Conservation (phyloP, 768 basidiomycete species). For the Hericium coralloides region DNA sequence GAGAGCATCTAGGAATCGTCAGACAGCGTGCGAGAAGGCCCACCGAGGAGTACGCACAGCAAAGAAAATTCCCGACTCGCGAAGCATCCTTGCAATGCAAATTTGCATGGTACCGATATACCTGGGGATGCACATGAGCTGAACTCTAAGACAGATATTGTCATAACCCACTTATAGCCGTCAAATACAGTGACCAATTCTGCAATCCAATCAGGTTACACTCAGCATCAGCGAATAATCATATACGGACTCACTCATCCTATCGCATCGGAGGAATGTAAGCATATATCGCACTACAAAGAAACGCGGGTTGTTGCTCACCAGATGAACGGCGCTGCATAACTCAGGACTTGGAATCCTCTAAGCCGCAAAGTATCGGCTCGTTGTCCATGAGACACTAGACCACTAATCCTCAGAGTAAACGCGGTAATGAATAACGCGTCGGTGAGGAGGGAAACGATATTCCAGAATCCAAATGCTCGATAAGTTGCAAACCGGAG, state of each 20-base stretch:
- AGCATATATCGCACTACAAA: not conserved
- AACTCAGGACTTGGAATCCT: conserved; percentile 87
- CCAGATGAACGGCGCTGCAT: conserved; percentile 85
- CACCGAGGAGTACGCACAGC: conserved; percentile 39
- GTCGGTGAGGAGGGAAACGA: conserved; percentile 65
- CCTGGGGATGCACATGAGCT: conserved; percentile 24
- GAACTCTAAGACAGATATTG: not conserved
- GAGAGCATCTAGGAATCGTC: conserved; percentile 52
- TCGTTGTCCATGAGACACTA: conserved; percentile 28
- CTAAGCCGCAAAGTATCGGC: conserved; percentile 36
- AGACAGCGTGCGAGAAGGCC: not conserved
- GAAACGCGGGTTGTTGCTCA: conserved; percentile 24
- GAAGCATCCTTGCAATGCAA: conserved; percentile 86
- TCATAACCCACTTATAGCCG: conserved; percentile 56
- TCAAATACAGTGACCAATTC: conserved; percentile 77
- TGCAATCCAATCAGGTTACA: conserved; percentile 19
- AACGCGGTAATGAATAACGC: conserved; percentile 67
- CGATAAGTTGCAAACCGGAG: conserved; percentile 70
- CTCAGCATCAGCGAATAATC: not conserved
- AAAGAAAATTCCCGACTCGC: conserved; percentile 89
- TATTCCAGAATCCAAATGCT: conserved; percentile 76
- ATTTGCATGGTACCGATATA: conserved; percentile 93
- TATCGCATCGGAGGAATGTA: conserved; percentile 18
- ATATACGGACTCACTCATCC: conserved; percentile 56
- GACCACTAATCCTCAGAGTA: conserved; percentile 54